Evolutionary conservation across 2,329 filamentous ascomycete species (phyloP).

Genomic region (Chrysosporium keratinophilum): DNA sequence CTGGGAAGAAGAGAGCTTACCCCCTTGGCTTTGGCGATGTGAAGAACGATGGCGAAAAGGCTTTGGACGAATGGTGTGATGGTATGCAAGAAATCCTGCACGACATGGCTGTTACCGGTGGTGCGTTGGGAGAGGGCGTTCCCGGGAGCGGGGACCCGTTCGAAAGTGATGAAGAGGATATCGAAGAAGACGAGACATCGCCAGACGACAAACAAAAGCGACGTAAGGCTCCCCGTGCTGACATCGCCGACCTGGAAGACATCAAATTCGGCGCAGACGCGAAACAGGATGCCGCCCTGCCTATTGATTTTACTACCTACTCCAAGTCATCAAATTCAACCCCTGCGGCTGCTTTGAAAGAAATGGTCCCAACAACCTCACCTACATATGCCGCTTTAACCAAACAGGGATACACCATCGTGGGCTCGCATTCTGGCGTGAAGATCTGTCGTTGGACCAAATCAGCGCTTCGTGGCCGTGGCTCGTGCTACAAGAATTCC

Average conservation of each 20-base stretch:
- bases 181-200: constrained; percentile 59
- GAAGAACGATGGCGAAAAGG: constrained; percentile 57
- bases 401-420: constrained; percentile 92
- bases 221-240: constrained; percentile 31
- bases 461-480: constrained; percentile 81
- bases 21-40: constrained; percentile 81
- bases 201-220: constrained; percentile 38
- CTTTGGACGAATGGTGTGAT: constrained; percentile 65
- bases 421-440: constrained; percentile 89
- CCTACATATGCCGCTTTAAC: constrained; percentile 82
- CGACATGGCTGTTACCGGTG: constrained; percentile 45
- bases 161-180: constrained; percentile 71
- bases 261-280: constrained; percentile 43
- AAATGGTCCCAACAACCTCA: constrained; percentile 88
- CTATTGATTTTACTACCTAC: constrained; percentile 67
- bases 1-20: constrained; percentile 72
- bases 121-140: constrained; percentile 53
- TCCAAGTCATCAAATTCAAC: constrained; percentile 35
- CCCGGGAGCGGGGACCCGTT: constrained; percentile 70
- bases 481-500: constrained; percentile 94
- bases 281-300: constrained; percentile 37
- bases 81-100: constrained; percentile 63
- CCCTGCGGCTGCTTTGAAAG: constrained; percentile 47
- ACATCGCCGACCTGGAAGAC: constrained; percentile 74
- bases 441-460: constrained; percentile 99